These are phyloP conservation scores for Tuber aestivum DNA, from an alignment of 495 filamentous ascomycete species.

Conservation along the genomic window DNA sequence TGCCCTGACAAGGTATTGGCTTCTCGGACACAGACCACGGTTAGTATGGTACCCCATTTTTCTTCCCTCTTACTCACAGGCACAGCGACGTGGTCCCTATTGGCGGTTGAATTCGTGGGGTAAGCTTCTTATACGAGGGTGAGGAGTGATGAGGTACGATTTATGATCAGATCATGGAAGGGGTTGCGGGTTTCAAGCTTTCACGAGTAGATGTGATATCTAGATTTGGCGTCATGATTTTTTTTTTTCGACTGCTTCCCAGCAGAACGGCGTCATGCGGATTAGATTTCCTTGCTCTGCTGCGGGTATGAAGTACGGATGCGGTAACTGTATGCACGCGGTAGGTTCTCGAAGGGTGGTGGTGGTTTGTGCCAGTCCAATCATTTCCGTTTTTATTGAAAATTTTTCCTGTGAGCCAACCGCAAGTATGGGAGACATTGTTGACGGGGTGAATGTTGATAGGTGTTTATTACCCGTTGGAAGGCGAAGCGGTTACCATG, in stretches of 20 bases:
- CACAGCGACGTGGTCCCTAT: neutral
- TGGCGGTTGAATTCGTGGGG: neutral
- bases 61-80: neutral
- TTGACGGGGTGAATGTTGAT: neutral
- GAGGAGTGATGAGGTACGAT: constrained; percentile 2
- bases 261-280: neutral
- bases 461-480: neutral
- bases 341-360: neutral
- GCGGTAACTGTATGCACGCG: neutral
- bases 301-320: neutral
- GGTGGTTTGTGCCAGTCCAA: neutral
- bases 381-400: neutral
- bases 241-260: neutral
- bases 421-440: neutral
- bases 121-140: neutral
- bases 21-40: neutral
- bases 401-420: neutral
- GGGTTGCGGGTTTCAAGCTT: neutral
- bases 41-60: neutral
- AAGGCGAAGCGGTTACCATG: neutral
- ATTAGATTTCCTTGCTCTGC: neutral
- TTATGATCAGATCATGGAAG: neutral
- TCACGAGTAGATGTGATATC: neutral
- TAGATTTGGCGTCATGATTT: neutral
- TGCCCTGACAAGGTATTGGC: neutral